phyloP scores from a whole-genome alignment of 2,329 filamentous ascomycete genomes.

The Hymenoscyphus occultus region DNA sequence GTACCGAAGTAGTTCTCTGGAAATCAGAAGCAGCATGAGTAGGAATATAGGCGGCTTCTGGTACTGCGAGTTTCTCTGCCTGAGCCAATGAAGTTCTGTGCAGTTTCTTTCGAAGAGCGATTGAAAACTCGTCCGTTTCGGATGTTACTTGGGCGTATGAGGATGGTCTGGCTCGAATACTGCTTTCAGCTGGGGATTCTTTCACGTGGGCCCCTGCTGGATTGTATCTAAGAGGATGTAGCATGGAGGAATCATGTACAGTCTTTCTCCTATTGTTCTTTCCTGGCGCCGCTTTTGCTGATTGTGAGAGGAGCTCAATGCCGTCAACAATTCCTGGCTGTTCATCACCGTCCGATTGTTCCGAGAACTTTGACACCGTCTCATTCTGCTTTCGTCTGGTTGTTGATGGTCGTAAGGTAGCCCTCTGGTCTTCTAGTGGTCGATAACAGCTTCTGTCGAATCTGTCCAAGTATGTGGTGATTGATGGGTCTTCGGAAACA shows the following conservation, averaged over 20 bases:
- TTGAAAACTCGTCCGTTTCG: conserved; percentile 5
- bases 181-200: neutral
- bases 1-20: conserved; percentile 5
- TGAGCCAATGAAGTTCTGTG: conserved; percentile 5
- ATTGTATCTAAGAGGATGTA: neutral
- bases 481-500: neutral
- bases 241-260: neutral
- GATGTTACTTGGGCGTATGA: neutral
- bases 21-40: conserved; percentile 21
- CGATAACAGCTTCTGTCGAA: conserved; percentile 7
- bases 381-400: neutral
- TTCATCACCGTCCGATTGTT: neutral
- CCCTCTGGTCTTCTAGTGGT: conserved; percentile 5
- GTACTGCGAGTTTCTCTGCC: neutral
- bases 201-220: neutral
- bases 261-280: neutral
- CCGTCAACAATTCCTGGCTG: neutral
- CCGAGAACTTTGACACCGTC: neutral
- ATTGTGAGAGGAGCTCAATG: neutral
- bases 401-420: neutral
- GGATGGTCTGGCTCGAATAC: neutral
- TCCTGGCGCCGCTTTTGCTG: neutral
- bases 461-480: conserved; percentile 5
- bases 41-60: conserved; percentile 18
- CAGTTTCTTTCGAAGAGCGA: neutral